Evolutionary conservation across 148 eudicot species (phyloP).

Genomic region (Amaranthus palmeri): DNA sequence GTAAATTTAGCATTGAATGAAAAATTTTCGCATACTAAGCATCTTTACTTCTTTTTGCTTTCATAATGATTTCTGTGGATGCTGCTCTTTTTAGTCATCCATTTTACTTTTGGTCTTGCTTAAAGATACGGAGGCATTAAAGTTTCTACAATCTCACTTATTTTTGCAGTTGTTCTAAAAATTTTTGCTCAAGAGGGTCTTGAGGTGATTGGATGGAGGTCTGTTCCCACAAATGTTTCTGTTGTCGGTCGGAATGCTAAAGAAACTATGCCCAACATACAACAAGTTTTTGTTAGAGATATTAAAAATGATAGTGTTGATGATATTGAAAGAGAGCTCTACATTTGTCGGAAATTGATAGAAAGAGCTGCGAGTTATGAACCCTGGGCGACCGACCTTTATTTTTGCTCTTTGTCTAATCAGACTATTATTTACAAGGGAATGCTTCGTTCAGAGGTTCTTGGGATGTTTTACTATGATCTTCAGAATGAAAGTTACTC

Average conservation of each 20-base stretch:
- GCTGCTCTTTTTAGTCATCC: too few species aligned
- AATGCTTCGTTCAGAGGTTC: slow-evolving; percentile 96
- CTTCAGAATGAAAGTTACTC: slow-evolving; percentile 71
- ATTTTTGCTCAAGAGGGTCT: slow-evolving; percentile 85
- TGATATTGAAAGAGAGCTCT: slow-evolving; percentile 94
- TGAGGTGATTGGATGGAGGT: slow-evolving; percentile 96
- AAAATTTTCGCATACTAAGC: background rate
- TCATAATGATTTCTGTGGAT: background rate
- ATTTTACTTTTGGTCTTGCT: background rate
- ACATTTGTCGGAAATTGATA: slow-evolving; percentile 85
- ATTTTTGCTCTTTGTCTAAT: slow-evolving; percentile 92
- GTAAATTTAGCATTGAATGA: background rate
- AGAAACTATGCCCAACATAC: slow-evolving; percentile 95
- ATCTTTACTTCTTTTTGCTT: background rate
- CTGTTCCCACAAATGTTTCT: slow-evolving; percentile 72
- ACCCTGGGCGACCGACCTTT: slow-evolving; percentile 84
- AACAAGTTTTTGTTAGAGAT: slow-evolving; percentile 78
- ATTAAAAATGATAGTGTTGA: slow-evolving; percentile 67
- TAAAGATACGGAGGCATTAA: background rate
- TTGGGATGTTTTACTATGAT: slow-evolving; percentile 81
- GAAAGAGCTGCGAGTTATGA: slow-evolving; percentile 67
- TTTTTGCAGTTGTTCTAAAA: slow-evolving; percentile 51
- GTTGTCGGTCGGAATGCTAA: slow-evolving; percentile 83
- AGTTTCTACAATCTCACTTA: background rate
- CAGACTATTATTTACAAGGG: slow-evolving; percentile 98